A percentile compares a stretch with the other conserved stretches of the same genome.
Evolutionary conservation across 2,329 filamentous ascomycete genomes (phyloP).

Genomic region (Neofusicoccum cordaticola): DNA sequence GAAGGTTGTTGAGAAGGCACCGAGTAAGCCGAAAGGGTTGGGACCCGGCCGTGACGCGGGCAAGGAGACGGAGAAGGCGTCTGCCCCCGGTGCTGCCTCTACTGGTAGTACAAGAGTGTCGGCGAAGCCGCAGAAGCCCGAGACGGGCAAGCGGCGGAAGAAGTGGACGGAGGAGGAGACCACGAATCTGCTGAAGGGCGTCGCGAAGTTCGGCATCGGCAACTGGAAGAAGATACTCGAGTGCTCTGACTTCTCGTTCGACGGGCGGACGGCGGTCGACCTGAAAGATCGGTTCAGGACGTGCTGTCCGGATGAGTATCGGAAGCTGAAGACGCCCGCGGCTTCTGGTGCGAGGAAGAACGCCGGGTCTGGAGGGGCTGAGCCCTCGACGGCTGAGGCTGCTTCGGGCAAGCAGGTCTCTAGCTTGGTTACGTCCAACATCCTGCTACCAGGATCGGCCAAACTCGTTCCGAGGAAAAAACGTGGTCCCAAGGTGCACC

Average conservation of each 20-base stretch:
- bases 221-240: constrained; percentile 63
- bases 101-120: not conserved
- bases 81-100: not conserved
- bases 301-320: constrained; percentile 51
- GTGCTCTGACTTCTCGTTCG: constrained; percentile 56
- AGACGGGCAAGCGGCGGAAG: constrained; percentile 36
- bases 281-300: constrained; percentile 61
- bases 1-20: not conserved
- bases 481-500: constrained; percentile 20
- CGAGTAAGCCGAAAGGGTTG: not conserved
- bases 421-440: not conserved
- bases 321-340: constrained; percentile 23
- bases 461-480: not conserved
- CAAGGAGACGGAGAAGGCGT: not conserved
- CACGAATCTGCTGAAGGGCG: constrained; percentile 55
- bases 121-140: not conserved
- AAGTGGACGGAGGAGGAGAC: constrained; percentile 65
- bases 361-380: not conserved
- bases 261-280: constrained; percentile 59
- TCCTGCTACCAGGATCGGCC: not conserved
- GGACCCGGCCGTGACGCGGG: not conserved
- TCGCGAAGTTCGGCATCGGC: constrained; percentile 60
- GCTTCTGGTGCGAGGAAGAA: not conserved
- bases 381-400: not conserved
- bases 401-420: not conserved